Percentiles rank a stretch among this genome's conserved stretches.
phyloP scores from a whole-genome alignment of 495 filamentous ascomycete species.

The Oidiodendron maius region DNA sequence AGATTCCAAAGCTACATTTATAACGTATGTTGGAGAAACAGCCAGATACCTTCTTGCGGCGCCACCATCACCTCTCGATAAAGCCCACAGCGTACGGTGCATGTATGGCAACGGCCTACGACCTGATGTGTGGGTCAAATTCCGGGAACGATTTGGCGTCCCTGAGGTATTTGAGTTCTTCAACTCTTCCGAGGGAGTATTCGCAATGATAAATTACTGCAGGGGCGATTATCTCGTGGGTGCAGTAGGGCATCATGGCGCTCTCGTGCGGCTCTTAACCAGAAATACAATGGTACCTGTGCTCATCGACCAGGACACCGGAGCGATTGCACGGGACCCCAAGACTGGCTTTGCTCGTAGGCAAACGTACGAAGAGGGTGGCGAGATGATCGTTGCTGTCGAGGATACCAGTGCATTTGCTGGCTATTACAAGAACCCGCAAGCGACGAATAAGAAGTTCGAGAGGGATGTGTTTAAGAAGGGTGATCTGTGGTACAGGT shows the following conservation, averaged over 20 bases:
- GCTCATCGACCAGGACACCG: conserved; percentile 59
- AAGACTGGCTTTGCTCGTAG: conserved; percentile 62
- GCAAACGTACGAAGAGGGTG: conserved; percentile 58
- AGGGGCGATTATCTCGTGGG: conserved; percentile 53
- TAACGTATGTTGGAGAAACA: conserved; percentile 82
- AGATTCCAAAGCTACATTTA: conserved; percentile 59
- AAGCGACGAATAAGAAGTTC: conserved; percentile 65
- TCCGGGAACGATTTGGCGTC: conserved; percentile 58
- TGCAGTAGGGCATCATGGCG: conserved; percentile 68
- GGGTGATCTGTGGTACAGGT: conserved; percentile 71
- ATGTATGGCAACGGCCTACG: conserved; percentile 77
- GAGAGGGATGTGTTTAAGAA: conserved; percentile 64
- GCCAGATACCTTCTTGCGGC: conserved; percentile 69
- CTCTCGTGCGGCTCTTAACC: conserved; percentile 43
- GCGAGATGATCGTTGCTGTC: conserved; percentile 69
- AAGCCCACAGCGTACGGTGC: conserved; percentile 55
- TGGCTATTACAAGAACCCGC: conserved; percentile 63
- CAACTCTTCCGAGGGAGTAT: conserved; percentile 59
- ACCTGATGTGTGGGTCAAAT: conserved; percentile 70
- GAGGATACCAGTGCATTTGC: conserved; percentile 52
- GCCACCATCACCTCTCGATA: conserved; percentile 57
- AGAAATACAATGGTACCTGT: conserved; percentile 56
- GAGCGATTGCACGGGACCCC: conserved; percentile 55
- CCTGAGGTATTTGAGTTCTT: conserved; percentile 58
- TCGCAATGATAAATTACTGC: conserved; percentile 52